These are phyloP conservation scores for Chenopodium formosanum DNA, from an alignment of 148 eudicot species.

Conservation along the genomic window DNA sequence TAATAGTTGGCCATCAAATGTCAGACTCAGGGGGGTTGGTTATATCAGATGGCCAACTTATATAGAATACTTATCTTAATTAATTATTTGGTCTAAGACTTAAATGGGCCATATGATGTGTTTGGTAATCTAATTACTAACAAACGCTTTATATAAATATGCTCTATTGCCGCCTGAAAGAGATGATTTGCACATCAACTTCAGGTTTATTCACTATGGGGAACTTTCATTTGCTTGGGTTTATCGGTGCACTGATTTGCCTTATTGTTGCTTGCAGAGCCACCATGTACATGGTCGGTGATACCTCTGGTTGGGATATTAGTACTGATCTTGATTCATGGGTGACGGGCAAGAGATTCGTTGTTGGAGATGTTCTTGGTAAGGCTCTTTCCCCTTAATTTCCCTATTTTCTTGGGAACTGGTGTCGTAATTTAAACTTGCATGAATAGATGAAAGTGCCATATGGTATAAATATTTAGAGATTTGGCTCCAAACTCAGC, in stretches of 20 bases:
- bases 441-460: no score
- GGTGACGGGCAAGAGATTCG: slow-evolving; percentile 55
- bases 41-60: slow-evolving; percentile 37
- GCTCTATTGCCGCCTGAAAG: not conserved
- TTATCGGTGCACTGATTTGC: slow-evolving; percentile 29
- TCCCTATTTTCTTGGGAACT: not conserved
- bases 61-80: not conserved
- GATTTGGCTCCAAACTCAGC: no score
- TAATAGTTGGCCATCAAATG: slow-evolving; percentile 22
- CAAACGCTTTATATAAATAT: slow-evolving; percentile 22
- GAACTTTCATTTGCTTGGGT: slow-evolving; percentile 17
- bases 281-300: slow-evolving; percentile 69
- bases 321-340: slow-evolving; percentile 79
- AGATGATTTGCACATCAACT: slow-evolving; percentile 3
- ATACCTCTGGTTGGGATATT: slow-evolving; percentile 81
- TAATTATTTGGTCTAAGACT: slow-evolving; percentile 1
- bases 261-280: slow-evolving; percentile 44
- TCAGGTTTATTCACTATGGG: slow-evolving; percentile 7
- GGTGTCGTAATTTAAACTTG: not conserved
- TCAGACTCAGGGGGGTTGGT: slow-evolving; percentile 15
- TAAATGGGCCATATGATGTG: slow-evolving; percentile 15
- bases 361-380: slow-evolving; percentile 76
- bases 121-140: slow-evolving; percentile 35
- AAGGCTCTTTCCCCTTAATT: slow-evolving; percentile 25
- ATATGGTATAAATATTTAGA: no score